Conservation (phyloP, 805 yeast species). For the Cyberlindnera maclurae region DNA sequence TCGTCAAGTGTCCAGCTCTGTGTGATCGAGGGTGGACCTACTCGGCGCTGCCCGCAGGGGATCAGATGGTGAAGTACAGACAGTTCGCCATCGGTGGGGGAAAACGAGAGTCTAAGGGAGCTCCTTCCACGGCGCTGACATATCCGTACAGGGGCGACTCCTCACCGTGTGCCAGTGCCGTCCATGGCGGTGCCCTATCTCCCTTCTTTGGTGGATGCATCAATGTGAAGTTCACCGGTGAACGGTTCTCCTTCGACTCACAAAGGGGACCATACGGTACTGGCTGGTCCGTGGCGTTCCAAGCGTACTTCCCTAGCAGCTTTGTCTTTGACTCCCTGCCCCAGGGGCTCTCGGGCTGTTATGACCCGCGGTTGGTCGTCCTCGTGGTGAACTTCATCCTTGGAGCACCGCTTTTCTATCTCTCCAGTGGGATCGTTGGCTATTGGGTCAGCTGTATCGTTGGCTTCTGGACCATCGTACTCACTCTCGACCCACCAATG, state of each 20-base stretch:
- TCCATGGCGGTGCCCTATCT: slow-evolving; percentile 76
- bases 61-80: slow-evolving; percentile 55
- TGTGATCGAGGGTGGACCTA: slow-evolving; percentile 78
- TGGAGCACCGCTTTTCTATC: slow-evolving; percentile 55
- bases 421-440: slow-evolving; percentile 38
- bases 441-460: slow-evolving; percentile 56
- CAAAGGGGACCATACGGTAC: slow-evolving; percentile 46
- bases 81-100: slow-evolving; percentile 81
- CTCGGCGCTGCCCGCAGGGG: slow-evolving; percentile 70
- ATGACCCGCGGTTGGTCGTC: slow-evolving; percentile 59
- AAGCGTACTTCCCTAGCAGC: slow-evolving; percentile 69
- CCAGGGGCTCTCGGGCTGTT: slow-evolving; percentile 43
- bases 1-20: slow-evolving; percentile 79
- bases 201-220: slow-evolving; percentile 78
- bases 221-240: slow-evolving; percentile 48
- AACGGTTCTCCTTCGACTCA: slow-evolving; percentile 40
- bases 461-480: slow-evolving; percentile 78
- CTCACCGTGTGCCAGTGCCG: slow-evolving; percentile 82
- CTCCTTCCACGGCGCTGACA: slow-evolving; percentile 27
- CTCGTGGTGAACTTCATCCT: slow-evolving; percentile 50
- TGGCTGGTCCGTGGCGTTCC: slow-evolving; percentile 45
- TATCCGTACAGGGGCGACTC: slow-evolving; percentile 83
- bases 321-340: slow-evolving; percentile 47
- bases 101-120: too few relatives aligned
- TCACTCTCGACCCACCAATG: slow-evolving; percentile 77